Base-by-base conservation (phyloP, 331 rosid species). In the Cydonia oblonga region DNA sequence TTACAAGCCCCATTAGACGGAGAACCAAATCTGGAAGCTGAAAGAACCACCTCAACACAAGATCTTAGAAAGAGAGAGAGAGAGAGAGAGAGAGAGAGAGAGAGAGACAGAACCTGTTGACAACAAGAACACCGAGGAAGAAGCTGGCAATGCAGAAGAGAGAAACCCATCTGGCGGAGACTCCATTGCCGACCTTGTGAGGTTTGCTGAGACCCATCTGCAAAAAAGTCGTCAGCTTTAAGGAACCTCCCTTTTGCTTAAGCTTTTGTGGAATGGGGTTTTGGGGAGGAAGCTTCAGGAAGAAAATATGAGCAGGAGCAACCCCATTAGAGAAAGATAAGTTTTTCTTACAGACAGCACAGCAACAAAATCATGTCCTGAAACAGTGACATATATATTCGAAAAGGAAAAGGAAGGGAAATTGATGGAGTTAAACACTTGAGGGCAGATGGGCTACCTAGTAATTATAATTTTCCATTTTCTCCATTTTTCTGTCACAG, bases 51-150 rank as follows among this genome's bases (percentile, higher is more conserved):
- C 71, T 32, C 44, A 63, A 26, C 71, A 74, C 53, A 73, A 72
- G 78, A 79, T 73, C 78, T 57, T 33, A 32, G 23, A n/a, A n/a
- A n/a, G n/a, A n/a, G n/a, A 35, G 62, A 20, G 49, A 49, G 4
- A 40, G 29, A 28, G 29, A 28, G 29, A 28, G 29, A 28, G 29
- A 28, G 29, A 28, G 29, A 35, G 42, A 35, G 53, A 59, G 54
- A 69, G 46, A 77, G n/a, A 77, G 22, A 51, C 5, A 68, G 54
- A 44, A 86, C 90, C 90, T 86, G 79, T 81, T 78, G 68, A 86
- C 84, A 77, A 86, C 87, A 71, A 86, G 80, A 76, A 83, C 75
- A 66, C 90, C 90, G 64, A 86, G 69, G 83, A 83, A 83, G 90
- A 86, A 86, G 82, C 90, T 86, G 69, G 78, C 77, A 74, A 86